A percentile compares a stretch with the other conserved stretches of the same genome.
Evolutionary conservation across 352 stramenopile species (phyloP).

Genomic region (Phytopythium litorale): DNA sequence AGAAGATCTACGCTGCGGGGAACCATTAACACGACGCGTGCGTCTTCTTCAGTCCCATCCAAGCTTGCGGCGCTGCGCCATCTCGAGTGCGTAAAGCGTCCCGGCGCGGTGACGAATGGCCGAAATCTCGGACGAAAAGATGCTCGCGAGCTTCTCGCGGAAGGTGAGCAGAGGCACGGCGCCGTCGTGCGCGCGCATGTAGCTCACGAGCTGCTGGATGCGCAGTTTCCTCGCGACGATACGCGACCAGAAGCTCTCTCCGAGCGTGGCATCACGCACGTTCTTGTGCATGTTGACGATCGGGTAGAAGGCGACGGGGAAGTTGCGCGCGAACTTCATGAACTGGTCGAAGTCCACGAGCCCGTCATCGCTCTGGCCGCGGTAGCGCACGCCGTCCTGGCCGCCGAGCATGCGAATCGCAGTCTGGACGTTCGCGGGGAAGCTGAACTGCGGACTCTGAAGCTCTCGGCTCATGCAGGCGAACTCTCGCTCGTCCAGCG

Average conservation of each 20-base stretch:
- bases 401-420: constrained; percentile 52
- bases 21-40: background rate
- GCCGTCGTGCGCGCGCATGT: constrained; percentile 56
- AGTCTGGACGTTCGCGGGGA: constrained; percentile 55
- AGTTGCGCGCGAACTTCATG: constrained; percentile 47
- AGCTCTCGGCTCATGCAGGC: constrained; percentile 59
- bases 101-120: constrained; percentile 43
- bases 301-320: constrained; percentile 48
- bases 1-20: constrained; percentile 31
- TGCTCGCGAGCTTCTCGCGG: constrained; percentile 29
- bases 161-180: constrained; percentile 37
- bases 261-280: constrained; percentile 32
- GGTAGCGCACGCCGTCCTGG: constrained; percentile 16
- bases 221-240: constrained; percentile 47
- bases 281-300: constrained; percentile 64
- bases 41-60: constrained; percentile 9
- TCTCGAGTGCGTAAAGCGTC: constrained; percentile 40
- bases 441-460: constrained; percentile 62
- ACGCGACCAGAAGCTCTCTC: constrained; percentile 34
- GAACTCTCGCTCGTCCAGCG: constrained; percentile 62
- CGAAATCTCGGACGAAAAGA: constrained; percentile 46
- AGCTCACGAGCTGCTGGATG: constrained; percentile 44
- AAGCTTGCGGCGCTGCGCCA: constrained; percentile 27
- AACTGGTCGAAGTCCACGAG: constrained; percentile 44
- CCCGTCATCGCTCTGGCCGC: constrained; percentile 25